Percentiles rank a stretch among this genome's conserved stretches.
Conservation (phyloP, 2,329 filamentous ascomycete genomes). For the Fusarium stilboides region DNA sequence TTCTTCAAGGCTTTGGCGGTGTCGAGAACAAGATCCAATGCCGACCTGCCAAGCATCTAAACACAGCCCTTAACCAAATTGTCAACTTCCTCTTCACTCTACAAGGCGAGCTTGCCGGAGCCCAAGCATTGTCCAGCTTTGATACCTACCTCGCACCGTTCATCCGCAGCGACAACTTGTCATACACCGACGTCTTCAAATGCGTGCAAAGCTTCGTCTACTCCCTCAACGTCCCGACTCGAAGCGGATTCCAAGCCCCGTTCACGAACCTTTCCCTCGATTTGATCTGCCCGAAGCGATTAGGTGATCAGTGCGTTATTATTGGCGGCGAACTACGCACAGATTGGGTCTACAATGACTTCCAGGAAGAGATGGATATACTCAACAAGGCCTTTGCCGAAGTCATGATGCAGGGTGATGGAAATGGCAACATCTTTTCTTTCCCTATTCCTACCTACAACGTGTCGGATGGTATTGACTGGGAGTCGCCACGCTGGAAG, state of each 20-base stretch:
- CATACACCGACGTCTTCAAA: slow-evolving; percentile 45
- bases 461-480: slow-evolving; percentile 42
- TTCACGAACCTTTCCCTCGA: slow-evolving; percentile 47
- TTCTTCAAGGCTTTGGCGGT: slow-evolving; percentile 44
- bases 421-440: slow-evolving; percentile 47
- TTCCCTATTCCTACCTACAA: slow-evolving; percentile 48
- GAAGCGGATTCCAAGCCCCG: slow-evolving; percentile 47
- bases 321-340: slow-evolving; percentile 36
- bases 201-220: slow-evolving; percentile 47
- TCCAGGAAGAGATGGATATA: slow-evolving; percentile 48
- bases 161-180: slow-evolving; percentile 37
- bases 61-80: slow-evolving; percentile 47
- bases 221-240: slow-evolving; percentile 47
- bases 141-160: slow-evolving; percentile 46
- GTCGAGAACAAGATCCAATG: slow-evolving; percentile 49
- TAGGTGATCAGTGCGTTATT: slow-evolving; percentile 37
- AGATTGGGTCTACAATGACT: slow-evolving; percentile 43
- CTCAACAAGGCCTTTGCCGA: slow-evolving; percentile 47
- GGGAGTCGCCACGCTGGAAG: slow-evolving; percentile 47
- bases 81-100: slow-evolving; percentile 48
- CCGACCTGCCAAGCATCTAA: slow-evolving; percentile 44
- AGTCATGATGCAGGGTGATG: slow-evolving; percentile 48
- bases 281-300: slow-evolving; percentile 39
- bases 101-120: slow-evolving; percentile 45
- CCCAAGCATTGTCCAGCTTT: slow-evolving; percentile 43